Conservation (phyloP, 2,329 filamentous ascomycete genomes). For the Parasarocladium wereldwijsianum region DNA sequence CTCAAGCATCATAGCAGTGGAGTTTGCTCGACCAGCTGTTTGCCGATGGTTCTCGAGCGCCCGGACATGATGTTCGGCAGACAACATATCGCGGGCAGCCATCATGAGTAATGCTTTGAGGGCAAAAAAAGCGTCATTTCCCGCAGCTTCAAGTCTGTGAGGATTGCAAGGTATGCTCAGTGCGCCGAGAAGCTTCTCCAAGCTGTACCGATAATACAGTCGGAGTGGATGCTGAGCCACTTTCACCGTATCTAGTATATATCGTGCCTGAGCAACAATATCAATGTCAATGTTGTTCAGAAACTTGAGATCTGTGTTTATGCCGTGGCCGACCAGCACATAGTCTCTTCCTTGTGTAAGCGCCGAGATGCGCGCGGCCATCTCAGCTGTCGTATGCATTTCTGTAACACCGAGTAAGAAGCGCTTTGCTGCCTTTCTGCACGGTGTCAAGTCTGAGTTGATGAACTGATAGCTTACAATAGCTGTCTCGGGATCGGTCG, state of each 20-base stretch:
- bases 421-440: conserved; percentile 5
- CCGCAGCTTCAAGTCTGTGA: conserved; percentile 8
- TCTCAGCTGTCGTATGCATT: background rate
- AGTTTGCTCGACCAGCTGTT: no score
- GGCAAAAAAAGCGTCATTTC: no score
- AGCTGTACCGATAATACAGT: conserved; percentile 11
- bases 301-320: conserved; percentile 7
- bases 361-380: conserved; percentile 4
- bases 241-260: conserved; percentile 14
- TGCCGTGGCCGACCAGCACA: conserved; percentile 8
- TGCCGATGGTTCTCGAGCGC: no score
- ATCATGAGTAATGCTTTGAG: no score
- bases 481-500: conserved; percentile 1
- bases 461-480: conserved; percentile 9
- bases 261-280: conserved; percentile 5
- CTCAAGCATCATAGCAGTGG: no score
- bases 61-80: no score
- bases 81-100: no score
- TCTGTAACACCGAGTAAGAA: conserved; percentile 8
- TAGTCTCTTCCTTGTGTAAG: conserved; percentile 7
- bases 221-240: conserved; percentile 11
- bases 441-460: conserved; percentile 4
- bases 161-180: conserved; percentile 7
- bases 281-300: conserved; percentile 7
- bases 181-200: conserved; percentile 11